A percentile compares a stretch with the other conserved stretches of the same genome.
Evolutionary conservation across 768 basidiomycete genomes (phyloP).

Genomic region (Serendipita indica): DNA sequence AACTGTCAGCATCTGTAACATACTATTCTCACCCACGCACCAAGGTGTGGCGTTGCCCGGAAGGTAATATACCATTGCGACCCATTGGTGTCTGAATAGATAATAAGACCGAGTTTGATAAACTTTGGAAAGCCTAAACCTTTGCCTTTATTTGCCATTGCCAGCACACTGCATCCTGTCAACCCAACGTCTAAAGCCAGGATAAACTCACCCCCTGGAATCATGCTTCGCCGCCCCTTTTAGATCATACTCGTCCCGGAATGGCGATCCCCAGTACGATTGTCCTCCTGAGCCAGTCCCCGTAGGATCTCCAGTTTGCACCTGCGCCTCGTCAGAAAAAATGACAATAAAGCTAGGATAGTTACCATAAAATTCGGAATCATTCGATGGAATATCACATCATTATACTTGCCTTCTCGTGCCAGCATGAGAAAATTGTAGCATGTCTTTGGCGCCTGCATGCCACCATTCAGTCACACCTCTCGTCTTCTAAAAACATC

Average conservation of each 20-base stretch:
- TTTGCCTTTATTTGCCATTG: constrained; percentile 93
- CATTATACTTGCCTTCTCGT: constrained; percentile 75
- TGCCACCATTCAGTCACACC: not conserved
- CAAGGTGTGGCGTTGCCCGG: constrained; percentile 61
- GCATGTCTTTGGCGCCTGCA: constrained; percentile 89
- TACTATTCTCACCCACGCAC: too few species aligned
- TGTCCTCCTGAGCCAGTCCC: constrained; percentile 90
- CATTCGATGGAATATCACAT: constrained; percentile 79
- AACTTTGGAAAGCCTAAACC: too few species aligned
- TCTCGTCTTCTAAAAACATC: not conserved
- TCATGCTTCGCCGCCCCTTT: constrained; percentile 84
- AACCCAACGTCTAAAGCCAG: not conserved
- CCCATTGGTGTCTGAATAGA: constrained; percentile 88
- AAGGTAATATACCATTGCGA: constrained; percentile 59
- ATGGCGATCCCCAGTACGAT: constrained; percentile 89
- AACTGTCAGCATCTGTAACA: too few species aligned
- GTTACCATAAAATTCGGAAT: constrained; percentile 91
- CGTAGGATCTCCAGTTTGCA: constrained; percentile 97
- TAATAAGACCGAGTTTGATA: too few species aligned
- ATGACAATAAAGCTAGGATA: constrained; percentile 7
- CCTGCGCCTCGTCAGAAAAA: constrained; percentile 30
- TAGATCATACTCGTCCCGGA: constrained; percentile 83
- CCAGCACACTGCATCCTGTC: constrained; percentile 30
- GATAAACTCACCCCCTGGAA: constrained; percentile 37
- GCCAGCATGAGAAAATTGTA: constrained; percentile 98